Evolutionary conservation across 208 protist genomes (phyloP).

Genomic region (Acanthamoeba triangularis): DNA sequence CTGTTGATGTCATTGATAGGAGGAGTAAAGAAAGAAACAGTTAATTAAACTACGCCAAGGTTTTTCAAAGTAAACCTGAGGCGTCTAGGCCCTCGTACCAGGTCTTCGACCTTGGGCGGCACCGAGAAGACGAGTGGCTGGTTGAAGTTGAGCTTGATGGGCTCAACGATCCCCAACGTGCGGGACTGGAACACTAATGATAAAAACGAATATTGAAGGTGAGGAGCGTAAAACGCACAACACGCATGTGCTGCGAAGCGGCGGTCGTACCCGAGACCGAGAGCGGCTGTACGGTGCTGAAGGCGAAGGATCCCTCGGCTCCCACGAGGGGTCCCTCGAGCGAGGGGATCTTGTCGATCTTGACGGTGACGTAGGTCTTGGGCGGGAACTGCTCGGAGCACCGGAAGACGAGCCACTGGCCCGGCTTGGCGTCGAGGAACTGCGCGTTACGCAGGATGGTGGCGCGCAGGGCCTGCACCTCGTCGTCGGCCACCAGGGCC

Average conservation of each 20-base stretch:
- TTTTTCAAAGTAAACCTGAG: not conserved
- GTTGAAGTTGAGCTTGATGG: conserved; percentile 58
- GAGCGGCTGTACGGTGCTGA: conserved; percentile 31
- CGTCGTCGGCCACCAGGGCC: conserved; percentile 14
- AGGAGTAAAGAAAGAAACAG: not conserved
- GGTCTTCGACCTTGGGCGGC: conserved; percentile 26
- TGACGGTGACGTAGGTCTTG: conserved; percentile 56
- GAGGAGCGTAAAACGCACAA: not conserved
- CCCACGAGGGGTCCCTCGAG: conserved; percentile 31
- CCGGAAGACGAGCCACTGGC: conserved; percentile 61
- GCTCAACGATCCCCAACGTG: not conserved
- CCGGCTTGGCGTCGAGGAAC: conserved; percentile 34
- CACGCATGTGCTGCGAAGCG: not conserved
- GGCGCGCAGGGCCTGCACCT: conserved; percentile 13
- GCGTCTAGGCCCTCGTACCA: not conserved
- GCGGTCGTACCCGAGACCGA: not conserved
- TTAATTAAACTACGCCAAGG: not conserved
- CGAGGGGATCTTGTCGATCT: conserved; percentile 66
- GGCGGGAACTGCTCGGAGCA: conserved; percentile 33
- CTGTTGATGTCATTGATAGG: not conserved
- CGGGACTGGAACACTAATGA: not conserved
- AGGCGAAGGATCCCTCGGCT: not conserved
- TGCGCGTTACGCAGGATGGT: not conserved
- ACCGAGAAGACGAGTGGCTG: conserved; percentile 60
- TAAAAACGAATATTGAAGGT: not conserved